phyloP scores from a whole-genome alignment of 2,329 filamentous ascomycete genomes.

The Corynespora cassiicola region DNA sequence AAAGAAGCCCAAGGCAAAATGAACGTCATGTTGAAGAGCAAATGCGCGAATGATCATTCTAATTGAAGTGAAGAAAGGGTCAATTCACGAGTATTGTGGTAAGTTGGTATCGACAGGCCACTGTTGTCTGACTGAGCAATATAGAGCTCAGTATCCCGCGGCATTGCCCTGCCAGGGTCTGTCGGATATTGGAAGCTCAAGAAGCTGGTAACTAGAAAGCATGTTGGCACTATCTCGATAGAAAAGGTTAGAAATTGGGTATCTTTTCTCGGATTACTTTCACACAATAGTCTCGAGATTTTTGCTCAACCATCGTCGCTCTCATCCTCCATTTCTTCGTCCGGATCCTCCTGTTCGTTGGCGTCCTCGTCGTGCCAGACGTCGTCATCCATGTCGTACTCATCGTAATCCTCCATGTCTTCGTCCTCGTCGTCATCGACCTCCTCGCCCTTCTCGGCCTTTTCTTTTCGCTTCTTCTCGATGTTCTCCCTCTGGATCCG shows the following conservation, averaged over 20 bases:
- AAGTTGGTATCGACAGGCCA: not conserved
- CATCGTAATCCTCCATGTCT: conserved; percentile 52
- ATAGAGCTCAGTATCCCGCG: no score
- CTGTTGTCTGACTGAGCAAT: no score
- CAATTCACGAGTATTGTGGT: not conserved
- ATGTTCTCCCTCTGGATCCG: conserved; percentile 89
- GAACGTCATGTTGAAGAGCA: conserved; percentile 10
- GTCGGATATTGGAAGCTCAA: no score
- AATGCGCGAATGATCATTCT: not conserved
- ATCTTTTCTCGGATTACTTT: conserved; percentile 32
- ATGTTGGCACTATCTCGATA: no score
- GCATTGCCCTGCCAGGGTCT: no score
- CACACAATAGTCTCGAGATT: conserved; percentile 8
- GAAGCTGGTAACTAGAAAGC: no score
- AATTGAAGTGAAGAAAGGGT: no score
- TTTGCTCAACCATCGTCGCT: conserved; percentile 48
- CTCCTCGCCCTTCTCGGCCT: conserved; percentile 50
- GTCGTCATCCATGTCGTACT: conserved; percentile 58
- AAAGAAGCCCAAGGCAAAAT: conserved; percentile 62
- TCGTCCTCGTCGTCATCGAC: conserved; percentile 47
- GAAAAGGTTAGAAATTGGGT: conserved; percentile 31
- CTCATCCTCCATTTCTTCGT: conserved; percentile 55
- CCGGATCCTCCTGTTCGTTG: conserved; percentile 54
- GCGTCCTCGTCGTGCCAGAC: conserved; percentile 62
- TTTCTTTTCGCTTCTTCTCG: conserved; percentile 78